These are phyloP conservation scores for Mycena sanguinolenta DNA, from an alignment of 768 basidiomycete genomes.

Conservation along the genomic window DNA sequence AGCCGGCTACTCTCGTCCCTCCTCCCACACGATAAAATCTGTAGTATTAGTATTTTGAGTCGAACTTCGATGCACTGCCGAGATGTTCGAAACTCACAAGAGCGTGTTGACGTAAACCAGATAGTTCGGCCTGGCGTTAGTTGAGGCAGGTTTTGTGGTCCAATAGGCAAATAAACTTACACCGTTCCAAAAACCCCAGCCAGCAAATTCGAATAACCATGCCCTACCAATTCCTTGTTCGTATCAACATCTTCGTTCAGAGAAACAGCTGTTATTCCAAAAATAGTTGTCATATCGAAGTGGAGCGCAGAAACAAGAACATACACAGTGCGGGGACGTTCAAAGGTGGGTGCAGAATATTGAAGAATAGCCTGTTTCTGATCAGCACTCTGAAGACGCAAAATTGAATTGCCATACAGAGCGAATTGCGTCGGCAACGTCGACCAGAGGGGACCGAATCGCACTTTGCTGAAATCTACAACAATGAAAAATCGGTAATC, in stretches of 20 bases:
- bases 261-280: constrained; percentile 74
- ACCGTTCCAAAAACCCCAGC: constrained; percentile 88
- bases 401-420: constrained; percentile 62
- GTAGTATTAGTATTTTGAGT: neutral
- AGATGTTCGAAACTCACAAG: constrained; percentile 57
- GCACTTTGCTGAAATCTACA: constrained; percentile 72
- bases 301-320: neutral
- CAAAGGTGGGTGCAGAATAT: constrained; percentile 85
- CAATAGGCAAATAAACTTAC: constrained; percentile 57
- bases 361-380: constrained; percentile 77
- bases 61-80: neutral
- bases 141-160: neutral
- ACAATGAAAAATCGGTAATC: constrained; percentile 1
- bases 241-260: constrained; percentile 91
- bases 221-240: constrained; percentile 91
- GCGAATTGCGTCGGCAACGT: constrained; percentile 97
- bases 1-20: constrained; percentile 83
- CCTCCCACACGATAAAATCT: constrained; percentile 97
- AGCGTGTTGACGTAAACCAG: constrained; percentile 91
- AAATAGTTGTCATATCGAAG: neutral
- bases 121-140: constrained; percentile 76
- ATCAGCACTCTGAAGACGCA: neutral
- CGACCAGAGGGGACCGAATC: constrained; percentile 75
- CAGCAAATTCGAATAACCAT: constrained; percentile 91
- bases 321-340: constrained; percentile 54